Base-by-base conservation (phyloP, 352 stramenopile genomes). In the Globisporangium paddicum region DNA sequence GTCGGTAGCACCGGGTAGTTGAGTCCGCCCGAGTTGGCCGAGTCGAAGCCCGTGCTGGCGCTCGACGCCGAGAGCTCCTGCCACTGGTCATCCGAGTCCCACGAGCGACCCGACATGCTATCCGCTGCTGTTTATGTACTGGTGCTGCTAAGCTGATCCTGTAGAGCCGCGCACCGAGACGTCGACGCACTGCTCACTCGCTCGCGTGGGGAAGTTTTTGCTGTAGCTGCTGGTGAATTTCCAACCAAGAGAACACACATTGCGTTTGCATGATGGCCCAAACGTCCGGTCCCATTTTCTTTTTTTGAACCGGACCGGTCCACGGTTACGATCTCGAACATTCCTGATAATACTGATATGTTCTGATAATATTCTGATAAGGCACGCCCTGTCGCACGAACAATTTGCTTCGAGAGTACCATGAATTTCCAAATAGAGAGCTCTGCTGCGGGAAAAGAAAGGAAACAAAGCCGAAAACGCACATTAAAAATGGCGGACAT, bases 31-130 rank as follows among this genome's bases (percentile, higher is more conserved):
- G 72, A 68, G 50, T 64, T 52, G 37, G 66, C 58, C 30, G 77
- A 72, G 64, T 87, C 73, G 60, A 75, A 86, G 54, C 69, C 62
- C 41, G 46, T 51, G 58, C 49, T 58, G 25, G 35, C 21, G 40
- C 50, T 68, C 9, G 76, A 68, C 23, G 69, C 52, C 16, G 76
- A 77, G 40, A 79, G 73, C 57, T 90, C 79, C 63, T 92, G 78
- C 82, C 82, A 92, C 66, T 77, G 79, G 62, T 92, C 79, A 59
- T 88, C 68, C 21, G 79, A 75, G 66, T 89, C 77, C 82, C 82
- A 92, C 41, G 77, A 84, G 54, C 63, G 63, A 49, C 62, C 60
- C 23, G 52, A 63, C 71, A 84, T 90, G 50, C n/a, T n/a, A n/a
- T 8, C 71, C 23, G 30, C 63, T 41, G 44, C 35, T 54, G 32